phyloP scores from a whole-genome alignment of 495 filamentous ascomycete species.

The Neurospora sp. region DNA sequence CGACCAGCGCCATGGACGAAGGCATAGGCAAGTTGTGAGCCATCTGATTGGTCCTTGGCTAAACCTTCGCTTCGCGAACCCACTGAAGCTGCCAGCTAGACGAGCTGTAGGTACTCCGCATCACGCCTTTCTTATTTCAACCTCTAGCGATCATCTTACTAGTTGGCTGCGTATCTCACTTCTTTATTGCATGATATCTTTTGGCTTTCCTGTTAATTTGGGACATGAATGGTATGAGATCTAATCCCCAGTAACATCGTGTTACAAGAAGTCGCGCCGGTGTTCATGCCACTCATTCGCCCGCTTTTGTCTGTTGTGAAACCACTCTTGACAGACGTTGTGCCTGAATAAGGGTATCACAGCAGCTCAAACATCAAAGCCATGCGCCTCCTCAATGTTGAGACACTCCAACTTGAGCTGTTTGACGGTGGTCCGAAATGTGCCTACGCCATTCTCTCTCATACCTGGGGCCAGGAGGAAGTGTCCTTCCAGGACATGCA shows the following conservation, averaged over 20 bases:
- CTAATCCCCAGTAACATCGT: not conserved
- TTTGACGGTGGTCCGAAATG: constrained; percentile 7
- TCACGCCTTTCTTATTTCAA: not conserved
- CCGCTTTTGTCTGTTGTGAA: not conserved
- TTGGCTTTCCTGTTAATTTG: not conserved
- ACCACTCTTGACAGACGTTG: not conserved
- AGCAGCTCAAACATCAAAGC: not conserved
- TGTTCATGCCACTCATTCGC: not conserved
- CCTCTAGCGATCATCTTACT: not conserved
- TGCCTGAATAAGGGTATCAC: not conserved
- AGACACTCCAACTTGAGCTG: constrained; percentile 12
- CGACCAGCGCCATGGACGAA: not conserved
- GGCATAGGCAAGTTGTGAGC: not conserved
- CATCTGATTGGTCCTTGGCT: not conserved
- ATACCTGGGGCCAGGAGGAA: constrained; percentile 21
- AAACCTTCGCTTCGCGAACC: not conserved
- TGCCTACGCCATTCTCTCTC: constrained; percentile 23
- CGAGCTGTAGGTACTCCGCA: not conserved
- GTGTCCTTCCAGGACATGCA: constrained; percentile 14
- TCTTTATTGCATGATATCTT: not conserved
- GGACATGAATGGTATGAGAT: not conserved
- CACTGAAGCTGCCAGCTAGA: not conserved
- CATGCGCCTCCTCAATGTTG: constrained; percentile 21
- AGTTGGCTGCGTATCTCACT: not conserved
- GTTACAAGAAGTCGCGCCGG: not conserved